phyloP scores from a whole-genome alignment of 1,284 basidiomycete species.

The Sanghuangporus weigelae region DNA sequence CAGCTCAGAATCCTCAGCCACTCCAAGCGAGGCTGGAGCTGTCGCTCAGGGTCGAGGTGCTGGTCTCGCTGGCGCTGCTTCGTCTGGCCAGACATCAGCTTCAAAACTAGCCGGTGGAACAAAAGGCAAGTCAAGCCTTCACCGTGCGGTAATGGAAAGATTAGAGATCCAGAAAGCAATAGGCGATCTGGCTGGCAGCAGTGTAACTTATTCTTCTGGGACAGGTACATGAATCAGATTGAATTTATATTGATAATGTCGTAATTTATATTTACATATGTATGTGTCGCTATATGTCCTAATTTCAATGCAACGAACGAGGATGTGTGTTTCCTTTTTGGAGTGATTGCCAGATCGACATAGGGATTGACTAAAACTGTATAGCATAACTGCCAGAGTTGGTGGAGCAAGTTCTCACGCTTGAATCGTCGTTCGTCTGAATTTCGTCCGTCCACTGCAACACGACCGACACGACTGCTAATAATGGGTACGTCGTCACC shows the following conservation, averaged over 20 bases:
- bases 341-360: neutral
- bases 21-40: slow-evolving; percentile 12
- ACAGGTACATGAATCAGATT: neutral
- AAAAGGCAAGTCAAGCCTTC: slow-evolving; percentile 52
- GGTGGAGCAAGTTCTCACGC: neutral
- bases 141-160: slow-evolving; percentile 67
- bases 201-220: neutral
- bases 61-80: neutral
- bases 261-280: neutral
- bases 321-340: neutral
- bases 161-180: slow-evolving; percentile 72
- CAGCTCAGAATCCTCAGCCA: slow-evolving; percentile 12
- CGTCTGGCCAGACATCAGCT: neutral
- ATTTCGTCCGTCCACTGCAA: neutral
- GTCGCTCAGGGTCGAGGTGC: slow-evolving; percentile 14
- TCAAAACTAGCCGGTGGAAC: slow-evolving; percentile 10
- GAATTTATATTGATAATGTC: neutral
- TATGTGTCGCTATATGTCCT: neutral
- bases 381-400: neutral
- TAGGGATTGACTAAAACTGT: neutral
- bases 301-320: too few relatives aligned
- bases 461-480: slow-evolving; percentile 5
- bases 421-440: neutral
- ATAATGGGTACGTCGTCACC: slow-evolving; percentile 14
- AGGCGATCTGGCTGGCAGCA: slow-evolving; percentile 42